Percentiles rank a stretch among this genome's conserved stretches.
These are phyloP conservation scores for Boletus mariae DNA, from an alignment of 1,284 basidiomycete species.

Conservation along the genomic window DNA sequence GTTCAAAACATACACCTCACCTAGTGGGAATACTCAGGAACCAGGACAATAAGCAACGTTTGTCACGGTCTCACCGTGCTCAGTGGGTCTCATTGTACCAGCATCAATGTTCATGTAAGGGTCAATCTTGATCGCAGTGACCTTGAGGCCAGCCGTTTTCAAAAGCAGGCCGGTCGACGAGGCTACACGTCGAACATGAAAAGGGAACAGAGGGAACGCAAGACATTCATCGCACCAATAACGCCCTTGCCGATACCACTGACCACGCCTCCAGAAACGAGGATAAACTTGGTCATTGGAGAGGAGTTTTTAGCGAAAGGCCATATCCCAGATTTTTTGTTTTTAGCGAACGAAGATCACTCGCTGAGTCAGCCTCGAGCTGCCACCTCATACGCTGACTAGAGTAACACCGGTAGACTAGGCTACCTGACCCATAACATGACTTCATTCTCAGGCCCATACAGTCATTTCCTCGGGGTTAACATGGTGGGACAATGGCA, in stretches of 20 bases:
- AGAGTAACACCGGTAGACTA: no score
- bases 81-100: slow-evolving; percentile 97
- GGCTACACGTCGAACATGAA: slow-evolving; percentile 47
- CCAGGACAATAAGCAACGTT: slow-evolving; percentile 4
- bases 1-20: slow-evolving; percentile 97
- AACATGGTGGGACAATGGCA: slow-evolving; percentile 9
- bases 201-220: slow-evolving; percentile 24
- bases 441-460: no score
- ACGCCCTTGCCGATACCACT: slow-evolving; percentile 95
- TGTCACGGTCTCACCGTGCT: slow-evolving; percentile 72
- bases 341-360: not conserved
- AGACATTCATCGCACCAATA: slow-evolving; percentile 63
- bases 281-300: slow-evolving; percentile 79
- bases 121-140: slow-evolving; percentile 99
- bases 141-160: slow-evolving; percentile 93
- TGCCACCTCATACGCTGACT: not conserved
- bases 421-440: no score
- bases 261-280: slow-evolving; percentile 89
- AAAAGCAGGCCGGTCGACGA: slow-evolving; percentile 95
- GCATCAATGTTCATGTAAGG: slow-evolving; percentile 99
- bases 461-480: not conserved
- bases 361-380: not conserved
- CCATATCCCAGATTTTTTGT: slow-evolving; percentile 24
- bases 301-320: no score
- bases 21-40: slow-evolving; percentile 40